phyloP scores from a whole-genome alignment of 2,329 filamentous ascomycete genomes.

The Albophoma yamanashiensis region DNA sequence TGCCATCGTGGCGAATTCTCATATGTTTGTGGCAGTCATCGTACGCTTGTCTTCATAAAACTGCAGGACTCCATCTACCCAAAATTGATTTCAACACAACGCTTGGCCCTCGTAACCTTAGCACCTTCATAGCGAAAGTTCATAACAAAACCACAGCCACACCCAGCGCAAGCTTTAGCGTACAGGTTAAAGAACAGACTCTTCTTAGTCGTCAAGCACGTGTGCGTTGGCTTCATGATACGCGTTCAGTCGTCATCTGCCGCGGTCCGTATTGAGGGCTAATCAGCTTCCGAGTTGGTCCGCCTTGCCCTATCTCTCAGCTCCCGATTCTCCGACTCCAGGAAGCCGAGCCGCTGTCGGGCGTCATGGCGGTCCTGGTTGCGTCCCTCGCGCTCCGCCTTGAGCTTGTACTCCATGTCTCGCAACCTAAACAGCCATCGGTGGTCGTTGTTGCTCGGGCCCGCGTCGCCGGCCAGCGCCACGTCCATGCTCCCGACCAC shows the following conservation, averaged over 20 bases:
- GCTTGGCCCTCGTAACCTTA: not conserved
- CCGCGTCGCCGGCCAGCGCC: conserved; percentile 13
- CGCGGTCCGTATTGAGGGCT: not conserved
- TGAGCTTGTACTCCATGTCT: conserved; percentile 80
- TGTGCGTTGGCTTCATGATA: not conserved
- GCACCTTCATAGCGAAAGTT: not conserved
- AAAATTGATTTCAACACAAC: not conserved
- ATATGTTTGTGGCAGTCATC: not conserved
- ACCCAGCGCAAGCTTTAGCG: not conserved
- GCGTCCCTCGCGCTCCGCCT: conserved; percentile 79
- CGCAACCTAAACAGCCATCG: conserved; percentile 78
- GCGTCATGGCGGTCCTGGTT: conserved; percentile 78
- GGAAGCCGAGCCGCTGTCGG: conserved; percentile 65
- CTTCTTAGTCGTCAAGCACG: not conserved
- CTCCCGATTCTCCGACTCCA: conserved; percentile 63
- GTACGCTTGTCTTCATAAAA: not conserved
- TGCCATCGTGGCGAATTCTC: not conserved
- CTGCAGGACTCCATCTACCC: not conserved
- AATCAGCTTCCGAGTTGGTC: conserved; percentile 14
- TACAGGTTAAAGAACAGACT: not conserved
- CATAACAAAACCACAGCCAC: not conserved
- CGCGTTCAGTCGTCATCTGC: not conserved
- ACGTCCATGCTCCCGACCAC: conserved; percentile 15
- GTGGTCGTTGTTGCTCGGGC: conserved; percentile 40
- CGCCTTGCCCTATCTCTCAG: conserved; percentile 50